Evolutionary conservation across 164 flowering plant genomes (phyloP).

Genomic region (Chimonanthus praecox): DNA sequence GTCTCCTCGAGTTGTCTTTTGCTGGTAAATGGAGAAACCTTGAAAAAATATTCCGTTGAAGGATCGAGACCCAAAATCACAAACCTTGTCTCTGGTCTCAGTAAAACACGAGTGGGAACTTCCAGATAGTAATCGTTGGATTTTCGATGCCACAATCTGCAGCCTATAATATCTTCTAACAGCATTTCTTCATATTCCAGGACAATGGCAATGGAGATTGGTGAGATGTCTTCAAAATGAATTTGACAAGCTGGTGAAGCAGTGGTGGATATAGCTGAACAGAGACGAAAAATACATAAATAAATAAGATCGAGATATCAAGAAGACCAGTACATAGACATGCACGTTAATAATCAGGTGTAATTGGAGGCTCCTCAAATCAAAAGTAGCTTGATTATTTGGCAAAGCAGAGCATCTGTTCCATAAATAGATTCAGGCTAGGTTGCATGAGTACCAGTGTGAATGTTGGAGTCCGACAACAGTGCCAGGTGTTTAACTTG

Average conservation of each 20-base stretch:
- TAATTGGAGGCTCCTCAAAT: too few species aligned
- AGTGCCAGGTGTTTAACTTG: too few species aligned
- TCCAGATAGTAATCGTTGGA: constrained; percentile 32
- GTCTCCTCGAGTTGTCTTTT: constrained; percentile 25
- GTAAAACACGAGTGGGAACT: constrained; percentile 37
- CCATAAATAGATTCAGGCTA: too few species aligned
- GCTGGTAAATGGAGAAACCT: constrained; percentile 36
- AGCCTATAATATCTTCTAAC: constrained; percentile 30
- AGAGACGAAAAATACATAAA: neutral
- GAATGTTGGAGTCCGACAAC: too few species aligned
- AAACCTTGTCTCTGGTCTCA: constrained; percentile 37
- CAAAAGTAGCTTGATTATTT: too few species aligned
- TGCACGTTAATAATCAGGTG: too few species aligned
- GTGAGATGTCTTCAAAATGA: constrained; percentile 32
- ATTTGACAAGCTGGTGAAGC: constrained; percentile 30
- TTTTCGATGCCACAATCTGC: constrained; percentile 49
- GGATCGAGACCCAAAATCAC: constrained; percentile 35
- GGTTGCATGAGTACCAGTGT: too few species aligned
- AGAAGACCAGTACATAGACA: too few species aligned
- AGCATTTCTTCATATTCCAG: constrained; percentile 26
- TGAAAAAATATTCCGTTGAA: constrained; percentile 43
- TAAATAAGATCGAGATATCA: neutral
- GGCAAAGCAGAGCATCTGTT: too few species aligned
- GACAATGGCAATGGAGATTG: constrained; percentile 33
- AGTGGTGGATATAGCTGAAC: neutral